Evolutionary conservation across 2,329 filamentous ascomycete species (phyloP), one percentile per base, ranked within the genome.

Genomic region (Passalora sequoiae): DNA sequence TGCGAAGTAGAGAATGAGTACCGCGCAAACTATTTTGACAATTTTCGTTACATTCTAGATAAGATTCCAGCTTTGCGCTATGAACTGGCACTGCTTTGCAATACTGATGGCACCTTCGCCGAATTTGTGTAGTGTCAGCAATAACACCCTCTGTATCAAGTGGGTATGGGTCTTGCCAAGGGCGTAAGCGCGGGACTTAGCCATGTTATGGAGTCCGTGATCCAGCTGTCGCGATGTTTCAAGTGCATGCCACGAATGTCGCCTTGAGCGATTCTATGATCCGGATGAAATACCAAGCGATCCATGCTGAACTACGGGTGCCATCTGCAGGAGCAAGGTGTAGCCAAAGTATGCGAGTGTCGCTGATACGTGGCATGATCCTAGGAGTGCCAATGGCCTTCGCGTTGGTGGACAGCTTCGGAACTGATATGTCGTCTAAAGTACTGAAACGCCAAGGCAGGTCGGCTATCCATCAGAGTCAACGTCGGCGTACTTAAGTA

Each of bases 211-310:
- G 4, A 12, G 12, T 32, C 30, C n/a, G 20, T 7, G 13, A 32
- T 32, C 30, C 30, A 32, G 13, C 15, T 17, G 30, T 32, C n/a
- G 12, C 3, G 30, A 17, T 32, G 30, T 12, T 32, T 32, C 6
- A 17, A 9, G 30, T 32, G 13, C 30, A 32, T 6, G 30, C 30
- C 10, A 64, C 54, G 2, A 44, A 44, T 2, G 60, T 59, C 1
- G 58, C 62, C 24, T 61, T 33, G 4, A 59, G 15, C 1, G 58
- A 61, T 39, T 64, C 62, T 1, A 40, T 39, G 3, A 60, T 49
- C 3, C 55, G 57, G 37, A 66, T 55, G 16, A 75, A 56, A 53
- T 80, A 81, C 78, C 77, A 77, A 29, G 68, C 63, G 38, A 67
- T 64, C 62, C 71, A 73, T 7, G 69, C 29, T 7, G 58, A 37